A percentile compares a stretch with the other conserved stretches of the same genome.
Evolutionary conservation across 768 basidiomycete species (phyloP).

Genomic region (Pleurotus sapidus): DNA sequence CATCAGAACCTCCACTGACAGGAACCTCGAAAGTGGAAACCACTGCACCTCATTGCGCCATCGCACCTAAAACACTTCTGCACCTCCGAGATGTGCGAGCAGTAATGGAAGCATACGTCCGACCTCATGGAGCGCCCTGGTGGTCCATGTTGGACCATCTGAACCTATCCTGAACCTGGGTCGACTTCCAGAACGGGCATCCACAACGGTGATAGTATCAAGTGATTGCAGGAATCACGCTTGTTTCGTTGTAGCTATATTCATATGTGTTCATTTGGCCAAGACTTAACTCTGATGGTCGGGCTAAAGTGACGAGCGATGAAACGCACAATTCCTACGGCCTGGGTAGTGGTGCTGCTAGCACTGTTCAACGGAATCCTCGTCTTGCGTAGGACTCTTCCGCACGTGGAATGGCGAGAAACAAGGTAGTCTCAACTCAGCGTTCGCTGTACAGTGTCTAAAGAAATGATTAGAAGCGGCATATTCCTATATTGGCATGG

Average conservation of each 20-base stretch:
- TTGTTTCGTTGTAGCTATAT: neutral
- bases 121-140: neutral
- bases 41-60: neutral
- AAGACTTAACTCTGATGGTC: neutral
- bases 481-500: conserved; percentile 2
- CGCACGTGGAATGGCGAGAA: neutral
- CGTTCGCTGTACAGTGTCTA: neutral
- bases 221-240: neutral
- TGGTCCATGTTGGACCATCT: neutral
- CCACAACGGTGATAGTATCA: neutral
- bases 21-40: too few species aligned
- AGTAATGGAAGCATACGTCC: neutral
- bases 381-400: neutral
- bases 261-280: neutral
- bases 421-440: neutral
- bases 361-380: neutral
- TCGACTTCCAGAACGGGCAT: neutral
- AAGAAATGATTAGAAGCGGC: neutral
- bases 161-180: neutral
- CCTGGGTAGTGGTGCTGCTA: neutral
- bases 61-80: neutral
- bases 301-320: neutral
- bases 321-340: neutral
- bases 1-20: neutral
- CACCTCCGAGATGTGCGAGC: neutral